A percentile compares a stretch with the other conserved stretches of the same genome.
Evolutionary conservation across 2,329 filamentous ascomycete genomes (phyloP).

Genomic region (Colletotrichum tabaci): DNA sequence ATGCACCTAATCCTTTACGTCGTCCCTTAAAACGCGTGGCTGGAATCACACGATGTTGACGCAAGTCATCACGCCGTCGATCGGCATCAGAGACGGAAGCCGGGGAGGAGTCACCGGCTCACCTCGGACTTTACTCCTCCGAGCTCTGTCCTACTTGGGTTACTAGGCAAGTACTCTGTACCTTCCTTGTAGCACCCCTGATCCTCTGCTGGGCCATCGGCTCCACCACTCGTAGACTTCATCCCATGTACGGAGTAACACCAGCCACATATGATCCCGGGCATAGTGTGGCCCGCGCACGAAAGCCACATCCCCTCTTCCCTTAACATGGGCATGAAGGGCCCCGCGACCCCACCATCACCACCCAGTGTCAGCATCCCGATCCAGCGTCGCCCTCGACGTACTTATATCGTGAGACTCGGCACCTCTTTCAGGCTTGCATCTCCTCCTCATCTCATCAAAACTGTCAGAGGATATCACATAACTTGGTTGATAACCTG

Average conservation of each 20-base stretch:
- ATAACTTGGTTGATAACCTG: too few species aligned
- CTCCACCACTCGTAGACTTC: neutral
- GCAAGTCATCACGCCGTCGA: conserved; percentile 6
- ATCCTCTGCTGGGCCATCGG: neutral
- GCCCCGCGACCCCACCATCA: neutral
- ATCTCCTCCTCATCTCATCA: neutral
- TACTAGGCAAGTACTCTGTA: too few species aligned
- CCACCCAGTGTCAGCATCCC: neutral
- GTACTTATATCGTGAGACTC: neutral
- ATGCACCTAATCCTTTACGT: conserved; percentile 3
- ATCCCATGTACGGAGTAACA: too few species aligned
- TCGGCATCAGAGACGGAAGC: conserved; percentile 3
- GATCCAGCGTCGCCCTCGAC: neutral
- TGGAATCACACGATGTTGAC: conserved; percentile 26
- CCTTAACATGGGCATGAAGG: too few species aligned
- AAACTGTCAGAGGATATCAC: neutral
- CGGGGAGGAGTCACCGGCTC: conserved; percentile 2
- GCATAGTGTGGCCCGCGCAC: neutral
- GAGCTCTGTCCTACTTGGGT: neutral
- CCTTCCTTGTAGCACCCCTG: too few species aligned
- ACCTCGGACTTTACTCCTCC: conserved; percentile 34
- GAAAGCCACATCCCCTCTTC: neutral
- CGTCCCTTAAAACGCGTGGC: neutral
- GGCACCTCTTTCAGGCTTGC: too few species aligned
- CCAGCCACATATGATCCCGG: too few species aligned